Evolutionary conservation across 2,329 filamentous ascomycete genomes (phyloP).

Genomic region (Beauveria pseudobassiana): DNA sequence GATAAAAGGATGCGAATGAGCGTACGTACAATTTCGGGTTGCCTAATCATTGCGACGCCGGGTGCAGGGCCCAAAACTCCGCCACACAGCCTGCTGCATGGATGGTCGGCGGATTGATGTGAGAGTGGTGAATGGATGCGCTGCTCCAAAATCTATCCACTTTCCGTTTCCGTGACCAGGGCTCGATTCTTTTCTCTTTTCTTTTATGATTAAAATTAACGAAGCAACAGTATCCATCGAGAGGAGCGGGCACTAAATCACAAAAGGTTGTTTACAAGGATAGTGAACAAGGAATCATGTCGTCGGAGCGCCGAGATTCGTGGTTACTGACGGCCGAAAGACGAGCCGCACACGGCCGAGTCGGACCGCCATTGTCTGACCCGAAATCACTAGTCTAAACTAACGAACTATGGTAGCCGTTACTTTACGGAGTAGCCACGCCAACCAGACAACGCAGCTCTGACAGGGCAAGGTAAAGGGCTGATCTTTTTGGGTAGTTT

Average conservation of each 20-base stretch:
- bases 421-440: too few species aligned
- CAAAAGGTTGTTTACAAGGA: too few species aligned
- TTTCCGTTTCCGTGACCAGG: too few species aligned
- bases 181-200: too few species aligned
- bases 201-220: too few species aligned
- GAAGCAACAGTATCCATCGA: too few species aligned
- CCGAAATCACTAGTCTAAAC: background rate
- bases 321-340: background rate
- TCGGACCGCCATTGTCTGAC: background rate
- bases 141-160: background rate
- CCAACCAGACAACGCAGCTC: too few species aligned
- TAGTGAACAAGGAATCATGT: too few species aligned
- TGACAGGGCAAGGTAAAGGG: too few species aligned
- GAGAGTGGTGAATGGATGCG: background rate
- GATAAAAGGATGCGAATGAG: background rate
- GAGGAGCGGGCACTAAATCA: too few species aligned
- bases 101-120: background rate
- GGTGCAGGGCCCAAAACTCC: background rate
- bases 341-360: slow-evolving; percentile 1
- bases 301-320: too few species aligned
- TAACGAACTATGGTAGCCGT: background rate
- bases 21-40: background rate
- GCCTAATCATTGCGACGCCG: background rate
- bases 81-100: background rate
- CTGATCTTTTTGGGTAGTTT: too few species aligned